Conservation (phyloP, 495 filamentous ascomycete genomes). For the Penicillium cataractarum region DNA sequence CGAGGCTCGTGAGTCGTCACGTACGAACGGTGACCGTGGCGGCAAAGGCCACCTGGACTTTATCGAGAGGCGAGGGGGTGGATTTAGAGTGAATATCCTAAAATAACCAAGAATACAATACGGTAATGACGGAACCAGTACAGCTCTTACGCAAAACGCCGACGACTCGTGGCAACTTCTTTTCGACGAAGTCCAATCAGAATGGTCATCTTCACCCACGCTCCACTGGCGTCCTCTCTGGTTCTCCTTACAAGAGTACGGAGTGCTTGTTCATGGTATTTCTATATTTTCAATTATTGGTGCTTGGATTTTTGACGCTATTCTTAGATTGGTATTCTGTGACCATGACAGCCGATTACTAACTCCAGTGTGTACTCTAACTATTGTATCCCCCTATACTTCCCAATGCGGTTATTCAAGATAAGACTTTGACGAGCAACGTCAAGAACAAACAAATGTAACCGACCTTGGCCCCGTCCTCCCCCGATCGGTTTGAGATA, state of each 20-base stretch:
- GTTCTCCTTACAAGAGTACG: neutral
- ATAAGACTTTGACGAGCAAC: neutral
- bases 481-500: constrained; percentile 27
- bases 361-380: neutral
- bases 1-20: neutral
- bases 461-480: neutral
- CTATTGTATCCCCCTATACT: too few species aligned
- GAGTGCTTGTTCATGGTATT: too few species aligned
- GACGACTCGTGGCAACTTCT: constrained; percentile 28
- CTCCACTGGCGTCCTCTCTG: constrained; percentile 8
- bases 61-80: neutral
- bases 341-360: neutral
- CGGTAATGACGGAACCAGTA: constrained; percentile 6
- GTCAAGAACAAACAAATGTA: constrained; percentile 15
- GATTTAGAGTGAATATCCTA: neutral
- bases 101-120: neutral
- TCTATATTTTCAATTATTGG: too few species aligned
- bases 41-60: neutral
- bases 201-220: constrained; percentile 2
- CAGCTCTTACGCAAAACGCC: neutral
- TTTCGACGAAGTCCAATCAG: constrained; percentile 12
- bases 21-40: neutral
- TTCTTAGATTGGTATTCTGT: constrained; percentile 8
- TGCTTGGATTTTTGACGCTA: constrained; percentile 2
- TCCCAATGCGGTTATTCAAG: neutral